Base-by-base conservation (phyloP, 2,329 filamentous ascomycete species). In the Graphilbum ipis-grandicollis region DNA sequence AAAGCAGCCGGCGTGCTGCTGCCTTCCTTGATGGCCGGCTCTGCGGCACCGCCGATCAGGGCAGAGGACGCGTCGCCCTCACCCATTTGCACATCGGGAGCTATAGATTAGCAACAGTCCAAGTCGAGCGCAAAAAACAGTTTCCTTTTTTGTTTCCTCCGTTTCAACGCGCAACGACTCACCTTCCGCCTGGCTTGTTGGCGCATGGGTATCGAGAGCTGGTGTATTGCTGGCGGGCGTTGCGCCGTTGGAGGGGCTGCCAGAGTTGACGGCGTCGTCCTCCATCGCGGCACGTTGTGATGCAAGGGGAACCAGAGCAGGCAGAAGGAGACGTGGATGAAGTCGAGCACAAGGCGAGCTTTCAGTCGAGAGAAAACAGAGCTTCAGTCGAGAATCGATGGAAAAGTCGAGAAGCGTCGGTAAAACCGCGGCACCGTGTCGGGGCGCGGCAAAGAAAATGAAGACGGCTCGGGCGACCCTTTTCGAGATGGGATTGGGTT, bases 71-170 rank as follows among this genome's bases (percentile, higher is more conserved):
- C 48, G 19, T 56, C 48, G 26, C 56, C 57, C 45, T 75, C 71
- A 19, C 62, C 63, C 73, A 80, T 80, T 43, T 71, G 65, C 31
- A 76, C 57, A 59, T 82, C 77, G 74, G 18, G n/a, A n/a, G n/a
- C n/a, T n/a, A n/a, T n/a, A n/a, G n/a, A n/a, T n/a, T n/a, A n/a
- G n/a, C n/a, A n/a, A n/a, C n/a, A n/a, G n/a, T n/a, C n/a, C n/a
- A n/a, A n/a, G n/a, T n/a, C n/a, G n/a, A n/a, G n/a, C n/a, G n/a
- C n/a, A n/a, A n/a, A n/a, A n/a, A n/a, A n/a, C n/a, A n/a, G n/a
- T n/a, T n/a, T n/a, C n/a, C n/a, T n/a, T n/a, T n/a, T n/a, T n/a
- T n/a, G n/a, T n/a, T n/a, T n/a, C n/a, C n/a, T n/a, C n/a, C n/a
- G n/a, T n/a, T n/a, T n/a, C n/a, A n/a, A n/a, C n/a, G n/a, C n/a